A percentile compares a stretch with the other conserved stretches of the same genome.
Evolutionary conservation across 495 filamentous ascomycete species (phyloP).

Genomic region (Aspergillus affinis): DNA sequence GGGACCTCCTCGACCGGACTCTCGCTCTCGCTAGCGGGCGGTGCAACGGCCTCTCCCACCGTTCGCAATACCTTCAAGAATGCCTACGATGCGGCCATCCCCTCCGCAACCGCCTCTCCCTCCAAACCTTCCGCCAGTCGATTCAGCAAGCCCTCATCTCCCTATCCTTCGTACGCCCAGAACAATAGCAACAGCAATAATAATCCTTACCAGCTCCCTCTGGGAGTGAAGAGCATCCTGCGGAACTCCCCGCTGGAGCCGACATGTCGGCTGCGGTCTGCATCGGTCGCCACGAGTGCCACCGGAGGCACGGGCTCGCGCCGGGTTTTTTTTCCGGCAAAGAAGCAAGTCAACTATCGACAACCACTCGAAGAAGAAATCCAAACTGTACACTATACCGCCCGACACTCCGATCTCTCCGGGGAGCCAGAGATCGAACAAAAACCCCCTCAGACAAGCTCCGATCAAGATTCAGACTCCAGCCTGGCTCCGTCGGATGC

Average conservation of each 20-base stretch:
- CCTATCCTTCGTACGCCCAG: slow-evolving; percentile 26
- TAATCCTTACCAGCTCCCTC: slow-evolving; percentile 64
- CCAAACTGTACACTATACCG: slow-evolving; percentile 49
- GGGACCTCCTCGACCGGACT: slow-evolving; percentile 56
- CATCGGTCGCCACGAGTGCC: slow-evolving; percentile 39
- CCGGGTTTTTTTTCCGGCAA: slow-evolving; percentile 55
- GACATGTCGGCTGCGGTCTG: slow-evolving; percentile 34
- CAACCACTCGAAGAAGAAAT: slow-evolving; percentile 56
- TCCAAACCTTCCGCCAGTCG: slow-evolving; percentile 31
- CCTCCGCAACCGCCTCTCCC: slow-evolving; percentile 53
- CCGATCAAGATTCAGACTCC: slow-evolving; percentile 41
- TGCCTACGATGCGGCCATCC: slow-evolving; percentile 67
- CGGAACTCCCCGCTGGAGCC: slow-evolving; percentile 66
- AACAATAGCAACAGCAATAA: slow-evolving; percentile 17
- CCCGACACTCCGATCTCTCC: slow-evolving; percentile 49
- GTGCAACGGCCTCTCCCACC: slow-evolving; percentile 69
- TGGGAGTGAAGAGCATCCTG: slow-evolving; percentile 69
- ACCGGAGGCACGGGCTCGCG: slow-evolving; percentile 34
- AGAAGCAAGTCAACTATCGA: slow-evolving; percentile 57
- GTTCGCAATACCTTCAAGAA: slow-evolving; percentile 81
- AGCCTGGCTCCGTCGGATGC: slow-evolving; percentile 35
- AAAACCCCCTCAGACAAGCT: slow-evolving; percentile 11
- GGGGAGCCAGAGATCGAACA: slow-evolving; percentile 22
- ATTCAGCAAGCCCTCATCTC: slow-evolving; percentile 24
- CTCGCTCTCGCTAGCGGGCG: slow-evolving; percentile 54